Conservation (phyloP, 768 basidiomycete genomes). For the Leccinum fibrillosum region DNA sequence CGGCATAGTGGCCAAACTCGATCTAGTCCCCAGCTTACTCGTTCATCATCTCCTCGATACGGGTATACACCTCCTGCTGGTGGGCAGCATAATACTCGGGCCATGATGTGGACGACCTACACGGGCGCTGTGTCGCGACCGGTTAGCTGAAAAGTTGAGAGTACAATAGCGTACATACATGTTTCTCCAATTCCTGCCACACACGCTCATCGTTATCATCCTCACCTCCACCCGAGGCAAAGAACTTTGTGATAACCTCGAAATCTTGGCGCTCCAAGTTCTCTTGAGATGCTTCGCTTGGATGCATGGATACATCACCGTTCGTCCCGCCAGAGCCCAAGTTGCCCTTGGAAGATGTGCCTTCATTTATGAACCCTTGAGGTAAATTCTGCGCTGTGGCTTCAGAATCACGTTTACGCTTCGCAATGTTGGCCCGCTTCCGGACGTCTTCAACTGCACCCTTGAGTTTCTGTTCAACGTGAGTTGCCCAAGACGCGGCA, state of each 20-base stretch:
- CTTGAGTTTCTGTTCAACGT: constrained; percentile 32
- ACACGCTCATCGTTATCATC: constrained; percentile 45
- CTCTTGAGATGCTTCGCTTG: constrained; percentile 5
- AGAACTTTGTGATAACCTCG: constrained; percentile 51
- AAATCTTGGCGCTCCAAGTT: constrained; percentile 40
- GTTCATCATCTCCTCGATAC: constrained; percentile 36
- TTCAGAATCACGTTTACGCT: constrained; percentile 36
- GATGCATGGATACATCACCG: neutral
- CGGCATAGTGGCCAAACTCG: neutral
- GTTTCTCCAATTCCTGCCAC: constrained; percentile 47
- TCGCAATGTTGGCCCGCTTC: constrained; percentile 50
- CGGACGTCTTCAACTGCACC: constrained; percentile 44
- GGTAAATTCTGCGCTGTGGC: neutral
- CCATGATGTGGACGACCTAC: constrained; percentile 45
- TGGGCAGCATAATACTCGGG: constrained; percentile 49
- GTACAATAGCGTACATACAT: constrained; percentile 35
- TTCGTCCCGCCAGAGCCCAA: neutral
- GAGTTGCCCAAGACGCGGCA: constrained; percentile 46
- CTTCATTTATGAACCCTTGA: neutral
- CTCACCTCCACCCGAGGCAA: constrained; percentile 49
- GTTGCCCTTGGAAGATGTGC: constrained; percentile 1
- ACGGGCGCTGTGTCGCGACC: constrained; percentile 32
- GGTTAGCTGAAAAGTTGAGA: neutral
- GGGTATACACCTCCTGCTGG: constrained; percentile 38
- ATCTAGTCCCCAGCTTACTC: constrained; percentile 12